These are phyloP conservation scores for Trichoderma brevicompactum DNA, from an alignment of 2,329 filamentous ascomycete genomes.

Conservation along the genomic window DNA sequence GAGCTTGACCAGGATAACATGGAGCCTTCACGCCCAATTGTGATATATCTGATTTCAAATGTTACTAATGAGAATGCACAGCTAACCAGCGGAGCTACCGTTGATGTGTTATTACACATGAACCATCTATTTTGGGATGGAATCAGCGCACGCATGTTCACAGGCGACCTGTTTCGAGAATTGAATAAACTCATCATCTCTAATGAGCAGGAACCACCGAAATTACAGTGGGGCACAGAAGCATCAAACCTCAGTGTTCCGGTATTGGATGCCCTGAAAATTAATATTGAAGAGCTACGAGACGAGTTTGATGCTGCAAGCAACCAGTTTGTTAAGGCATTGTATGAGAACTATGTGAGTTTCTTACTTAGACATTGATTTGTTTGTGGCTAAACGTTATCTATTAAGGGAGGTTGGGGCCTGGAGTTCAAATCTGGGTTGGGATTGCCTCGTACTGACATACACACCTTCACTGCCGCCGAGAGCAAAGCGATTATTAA, in stretches of 20 bases:
- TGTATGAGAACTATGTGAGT: neutral
- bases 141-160: conserved; percentile 21
- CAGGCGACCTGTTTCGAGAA: conserved; percentile 16
- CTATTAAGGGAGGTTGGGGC: neutral
- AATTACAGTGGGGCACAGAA: conserved; percentile 2
- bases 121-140: conserved; percentile 28
- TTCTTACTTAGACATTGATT: neutral
- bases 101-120: conserved; percentile 24
- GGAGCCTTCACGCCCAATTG: conserved; percentile 8
- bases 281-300: neutral
- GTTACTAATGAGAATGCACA: neutral
- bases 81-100: neutral
- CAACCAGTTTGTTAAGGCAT: neutral
- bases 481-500: conserved; percentile 18
- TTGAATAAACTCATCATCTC: neutral
- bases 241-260: neutral
- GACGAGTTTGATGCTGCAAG: neutral
- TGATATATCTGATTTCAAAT: conserved; percentile 15
- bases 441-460: conserved; percentile 18
- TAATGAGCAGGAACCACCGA: neutral
- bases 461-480: conserved; percentile 3
- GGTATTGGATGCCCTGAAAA: neutral
- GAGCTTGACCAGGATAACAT: neutral
- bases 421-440: neutral
- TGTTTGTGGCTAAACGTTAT: neutral